phyloP scores from a whole-genome alignment of 495 filamentous ascomycete genomes.

The Lophiotrema nucula region DNA sequence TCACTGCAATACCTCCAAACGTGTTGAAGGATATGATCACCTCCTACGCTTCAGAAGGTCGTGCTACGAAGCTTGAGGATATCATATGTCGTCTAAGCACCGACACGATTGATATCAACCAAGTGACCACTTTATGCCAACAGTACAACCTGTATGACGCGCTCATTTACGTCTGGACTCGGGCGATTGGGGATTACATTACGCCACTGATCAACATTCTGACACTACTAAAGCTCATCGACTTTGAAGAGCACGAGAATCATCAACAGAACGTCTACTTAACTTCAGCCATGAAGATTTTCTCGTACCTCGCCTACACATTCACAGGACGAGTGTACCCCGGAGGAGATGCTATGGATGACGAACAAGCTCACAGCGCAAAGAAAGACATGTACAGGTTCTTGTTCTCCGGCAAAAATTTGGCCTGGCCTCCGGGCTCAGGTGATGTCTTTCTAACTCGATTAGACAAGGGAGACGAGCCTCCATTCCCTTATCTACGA shows the following conservation, averaged over 20 bases:
- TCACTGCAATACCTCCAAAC: conserved; percentile 72
- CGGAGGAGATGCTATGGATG: conserved; percentile 69
- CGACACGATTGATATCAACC: conserved; percentile 87
- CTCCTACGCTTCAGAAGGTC: conserved; percentile 70
- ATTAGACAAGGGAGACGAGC: conserved; percentile 52
- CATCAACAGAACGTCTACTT: conserved; percentile 44
- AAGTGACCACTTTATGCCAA: conserved; percentile 86
- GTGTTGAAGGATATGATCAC: conserved; percentile 83
- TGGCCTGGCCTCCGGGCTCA: conserved; percentile 61
- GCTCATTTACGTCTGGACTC: conserved; percentile 95
- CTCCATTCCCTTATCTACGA: conserved; percentile 77
- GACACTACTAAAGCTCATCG: conserved; percentile 60
- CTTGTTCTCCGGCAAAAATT: conserved; percentile 78
- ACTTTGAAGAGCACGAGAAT: conserved; percentile 51
- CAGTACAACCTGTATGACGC: conserved; percentile 91
- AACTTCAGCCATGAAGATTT: conserved; percentile 80
- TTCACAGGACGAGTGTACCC: conserved; percentile 90
- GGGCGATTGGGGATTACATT: conserved; percentile 82
- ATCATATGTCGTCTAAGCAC: conserved; percentile 92
- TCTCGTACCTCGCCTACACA: conserved; percentile 91
- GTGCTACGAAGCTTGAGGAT: conserved; percentile 79
- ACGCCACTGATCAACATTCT: conserved; percentile 86
- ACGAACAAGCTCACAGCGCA: conserved; percentile 66
- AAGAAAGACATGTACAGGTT: conserved; percentile 90
- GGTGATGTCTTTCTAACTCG: conserved; percentile 54